A percentile compares a stretch with the other conserved stretches of the same genome.
phyloP scores from a whole-genome alignment of 1,284 basidiomycete species.

The Rhizoctonia solani region DNA sequence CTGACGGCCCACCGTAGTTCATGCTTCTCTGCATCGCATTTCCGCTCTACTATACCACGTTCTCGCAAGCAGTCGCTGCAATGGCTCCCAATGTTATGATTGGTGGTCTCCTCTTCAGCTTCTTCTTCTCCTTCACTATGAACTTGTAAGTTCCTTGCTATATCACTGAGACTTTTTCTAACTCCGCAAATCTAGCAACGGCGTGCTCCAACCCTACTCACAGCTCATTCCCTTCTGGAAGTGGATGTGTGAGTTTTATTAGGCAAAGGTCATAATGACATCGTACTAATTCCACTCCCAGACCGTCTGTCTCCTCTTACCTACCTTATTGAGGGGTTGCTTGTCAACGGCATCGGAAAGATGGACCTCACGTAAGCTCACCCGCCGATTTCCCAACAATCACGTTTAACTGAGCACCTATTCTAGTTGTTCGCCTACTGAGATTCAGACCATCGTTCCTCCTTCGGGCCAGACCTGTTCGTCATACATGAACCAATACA shows the following conservation, averaged over 20 bases:
- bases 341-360: constrained; percentile 52
- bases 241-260: constrained; percentile 63
- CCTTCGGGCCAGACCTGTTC: constrained; percentile 75
- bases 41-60: constrained; percentile 62
- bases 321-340: constrained; percentile 63
- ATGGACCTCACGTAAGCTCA: constrained; percentile 6
- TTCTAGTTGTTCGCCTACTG: constrained; percentile 60
- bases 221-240: constrained; percentile 73
- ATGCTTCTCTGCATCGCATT: constrained; percentile 57
- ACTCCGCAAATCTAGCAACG: constrained; percentile 52
- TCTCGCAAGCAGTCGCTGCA: constrained; percentile 66
- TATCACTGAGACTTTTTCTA: constrained; percentile 20
- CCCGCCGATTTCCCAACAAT: too few species aligned
- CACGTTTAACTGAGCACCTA: constrained; percentile 48
- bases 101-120: constrained; percentile 65
- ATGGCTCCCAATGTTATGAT: constrained; percentile 69
- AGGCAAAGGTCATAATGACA: not conserved
- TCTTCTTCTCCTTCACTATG: constrained; percentile 64
- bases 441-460: constrained; percentile 72
- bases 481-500: constrained; percentile 71
- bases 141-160: constrained; percentile 58
- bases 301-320: constrained; percentile 75
- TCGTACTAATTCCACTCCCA: constrained; percentile 7
- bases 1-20: not conserved
- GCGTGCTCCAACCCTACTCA: constrained; percentile 65